These are phyloP conservation scores for Sugiyamaella novakii DNA, from an alignment of 1,139 yeast species.

Conservation along the genomic window DNA sequence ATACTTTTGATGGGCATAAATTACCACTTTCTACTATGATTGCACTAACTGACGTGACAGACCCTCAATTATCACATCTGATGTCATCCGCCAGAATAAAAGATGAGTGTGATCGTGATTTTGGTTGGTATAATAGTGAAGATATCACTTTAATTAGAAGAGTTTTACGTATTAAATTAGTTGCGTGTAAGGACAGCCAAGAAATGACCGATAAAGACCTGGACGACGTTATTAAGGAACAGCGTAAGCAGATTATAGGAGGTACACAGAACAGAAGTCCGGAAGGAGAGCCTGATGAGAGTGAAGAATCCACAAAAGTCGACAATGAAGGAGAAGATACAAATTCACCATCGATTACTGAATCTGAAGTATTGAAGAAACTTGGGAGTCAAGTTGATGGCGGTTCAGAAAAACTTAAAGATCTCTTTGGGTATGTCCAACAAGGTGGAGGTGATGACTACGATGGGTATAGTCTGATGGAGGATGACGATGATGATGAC, in stretches of 20 bases:
- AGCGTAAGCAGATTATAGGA: constrained; percentile 19
- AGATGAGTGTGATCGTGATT: constrained; percentile 41
- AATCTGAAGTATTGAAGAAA: constrained; percentile 17
- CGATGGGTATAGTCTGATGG: constrained; percentile 19
- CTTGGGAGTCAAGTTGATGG: constrained; percentile 22
- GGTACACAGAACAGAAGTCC: constrained; percentile 23
- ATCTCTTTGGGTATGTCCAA: constrained; percentile 25
- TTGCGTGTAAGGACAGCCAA: constrained; percentile 36
- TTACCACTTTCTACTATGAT: constrained; percentile 71
- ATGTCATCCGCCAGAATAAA: constrained; percentile 46
- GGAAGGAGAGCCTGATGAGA: constrained; percentile 23
- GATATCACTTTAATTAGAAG: constrained; percentile 66
- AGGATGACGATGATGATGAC: constrained; percentile 17
- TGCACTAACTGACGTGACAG: constrained; percentile 81
- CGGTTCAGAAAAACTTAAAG: constrained; percentile 24
- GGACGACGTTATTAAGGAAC: constrained; percentile 35
- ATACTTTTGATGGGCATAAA: constrained; percentile 71
- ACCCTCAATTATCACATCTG: constrained; percentile 59
- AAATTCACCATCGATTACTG: constrained; percentile 21
- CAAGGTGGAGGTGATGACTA: constrained; percentile 22
- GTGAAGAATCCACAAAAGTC: constrained; percentile 23
- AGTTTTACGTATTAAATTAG: constrained; percentile 67
- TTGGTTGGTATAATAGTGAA: constrained; percentile 77
- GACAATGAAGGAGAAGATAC: constrained; percentile 39
- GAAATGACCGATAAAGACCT: constrained; percentile 30